phyloP scores from a whole-genome alignment of 2,329 filamentous ascomycete species.

The Epichloe brachyelytri region DNA sequence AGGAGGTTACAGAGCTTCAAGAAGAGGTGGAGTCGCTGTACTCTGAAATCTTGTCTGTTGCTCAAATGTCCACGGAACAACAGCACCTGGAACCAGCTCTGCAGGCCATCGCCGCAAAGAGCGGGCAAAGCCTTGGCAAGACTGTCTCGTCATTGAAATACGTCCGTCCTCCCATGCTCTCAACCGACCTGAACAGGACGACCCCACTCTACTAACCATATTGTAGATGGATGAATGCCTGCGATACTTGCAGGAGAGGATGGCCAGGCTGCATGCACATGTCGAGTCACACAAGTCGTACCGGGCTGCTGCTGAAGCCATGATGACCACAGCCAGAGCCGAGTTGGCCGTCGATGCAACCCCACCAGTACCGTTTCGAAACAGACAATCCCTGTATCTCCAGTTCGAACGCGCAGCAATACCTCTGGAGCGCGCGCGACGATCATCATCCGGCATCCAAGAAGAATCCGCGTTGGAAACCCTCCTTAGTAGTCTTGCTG shows the following conservation, averaged over 20 bases:
- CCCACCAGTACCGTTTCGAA: conserved; percentile 11
- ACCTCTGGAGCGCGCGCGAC: conserved; percentile 13
- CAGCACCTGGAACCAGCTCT: conserved; percentile 52
- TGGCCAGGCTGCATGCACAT: conserved; percentile 27
- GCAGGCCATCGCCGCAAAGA: conserved; percentile 28
- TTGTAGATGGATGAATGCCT: conserved; percentile 38
- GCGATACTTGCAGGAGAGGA: conserved; percentile 35
- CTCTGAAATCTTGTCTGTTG: conserved; percentile 54
- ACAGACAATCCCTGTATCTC: conserved; percentile 20
- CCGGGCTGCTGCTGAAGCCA: conserved; percentile 23
- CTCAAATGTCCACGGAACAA: conserved; percentile 58
- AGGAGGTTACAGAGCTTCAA: conserved; percentile 39
- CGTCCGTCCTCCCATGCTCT: conserved; percentile 17
- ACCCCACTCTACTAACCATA: conserved; percentile 14
- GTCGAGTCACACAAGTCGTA: conserved; percentile 34
- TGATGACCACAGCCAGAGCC: conserved; percentile 29
- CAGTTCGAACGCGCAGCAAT: conserved; percentile 20
- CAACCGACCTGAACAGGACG: neutral
- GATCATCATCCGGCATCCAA: conserved; percentile 23
- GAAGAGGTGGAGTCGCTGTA: conserved; percentile 58
- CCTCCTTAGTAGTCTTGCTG: conserved; percentile 34
- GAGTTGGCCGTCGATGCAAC: conserved; percentile 25
- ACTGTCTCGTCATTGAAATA: conserved; percentile 37
- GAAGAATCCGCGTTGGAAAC: conserved; percentile 30
- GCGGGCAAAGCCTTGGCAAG: conserved; percentile 29